phyloP scores from a whole-genome alignment of 1,284 basidiomycete genomes.

The Rhodofomes roseus region DNA sequence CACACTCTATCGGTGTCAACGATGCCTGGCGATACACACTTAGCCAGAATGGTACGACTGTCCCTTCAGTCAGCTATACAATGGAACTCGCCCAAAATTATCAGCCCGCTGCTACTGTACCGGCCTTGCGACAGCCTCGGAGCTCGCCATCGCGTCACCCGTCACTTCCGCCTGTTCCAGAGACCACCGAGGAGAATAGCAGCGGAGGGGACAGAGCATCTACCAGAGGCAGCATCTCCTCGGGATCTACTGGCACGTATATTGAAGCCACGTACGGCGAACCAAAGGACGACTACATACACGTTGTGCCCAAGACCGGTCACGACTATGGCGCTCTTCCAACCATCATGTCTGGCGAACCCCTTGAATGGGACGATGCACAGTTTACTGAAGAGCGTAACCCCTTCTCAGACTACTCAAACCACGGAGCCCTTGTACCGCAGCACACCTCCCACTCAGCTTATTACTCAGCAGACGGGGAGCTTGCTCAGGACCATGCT shows the following conservation, averaged over 20 bases:
- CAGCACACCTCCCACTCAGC: neutral
- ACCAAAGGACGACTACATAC: neutral
- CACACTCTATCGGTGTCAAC: neutral
- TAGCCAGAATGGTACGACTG: slow-evolving; percentile 10
- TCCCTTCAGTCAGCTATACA: slow-evolving; percentile 7
- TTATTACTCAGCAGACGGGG: slow-evolving; percentile 2
- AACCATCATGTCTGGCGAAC: slow-evolving; percentile 32
- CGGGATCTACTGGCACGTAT: slow-evolving; percentile 18
- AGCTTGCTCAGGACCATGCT: slow-evolving; percentile 7
- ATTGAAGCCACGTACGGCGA: slow-evolving; percentile 9
- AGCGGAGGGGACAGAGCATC: slow-evolving; percentile 15
- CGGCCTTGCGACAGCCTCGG: slow-evolving; percentile 8
- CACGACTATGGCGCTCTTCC: slow-evolving; percentile 7
- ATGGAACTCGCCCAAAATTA: slow-evolving; percentile 11
- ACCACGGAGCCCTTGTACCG: neutral
- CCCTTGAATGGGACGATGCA: slow-evolving; percentile 25
- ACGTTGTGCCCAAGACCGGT: neutral
- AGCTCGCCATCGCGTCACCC: slow-evolving; percentile 18
- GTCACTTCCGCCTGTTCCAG: slow-evolving; percentile 19
- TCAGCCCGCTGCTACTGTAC: slow-evolving; percentile 11
- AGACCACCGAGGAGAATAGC: slow-evolving; percentile 21
- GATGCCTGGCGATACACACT: slow-evolving; percentile 19
- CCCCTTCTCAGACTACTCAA: slow-evolving; percentile 26
- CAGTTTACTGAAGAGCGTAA: slow-evolving; percentile 17
- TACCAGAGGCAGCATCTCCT: slow-evolving; percentile 17